Evolutionary conservation across 768 basidiomycete species (phyloP), one percentile per base, ranked within the genome.

Genomic region (Mycena filopes): DNA sequence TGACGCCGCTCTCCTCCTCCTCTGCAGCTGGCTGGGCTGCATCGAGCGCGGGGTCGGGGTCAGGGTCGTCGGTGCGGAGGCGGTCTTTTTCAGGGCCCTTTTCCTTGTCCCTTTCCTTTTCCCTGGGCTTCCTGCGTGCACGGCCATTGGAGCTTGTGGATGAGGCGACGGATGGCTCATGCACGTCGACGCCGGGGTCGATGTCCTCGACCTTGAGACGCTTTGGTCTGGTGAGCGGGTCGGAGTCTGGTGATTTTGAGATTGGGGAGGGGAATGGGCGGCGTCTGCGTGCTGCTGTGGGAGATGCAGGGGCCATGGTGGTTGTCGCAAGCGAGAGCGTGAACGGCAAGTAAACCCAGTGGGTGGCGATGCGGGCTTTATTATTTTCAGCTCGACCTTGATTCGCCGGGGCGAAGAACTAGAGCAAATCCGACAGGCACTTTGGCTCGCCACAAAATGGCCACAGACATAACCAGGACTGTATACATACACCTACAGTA

Each of bases 201-300:
- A 82, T 71, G 55, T 93, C 92, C 75, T 93, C 92, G 66, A 89
- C 87, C 78, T 93, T 93, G 64, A 82, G 80, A 69, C 87, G 89
- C 73, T 90, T 91, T 73, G 79, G 62, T 79, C 79, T 66, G 80
- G 78, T 38, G 72, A 67, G 36, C 76, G 77, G 38, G 81, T 79
- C 68, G 1, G 68, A 69, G 47, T 69, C 68, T 43, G 79, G 61
- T 70, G 72, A 75, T 72, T 75, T 72, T 82, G 79, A 75, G 82
- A 85, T 73, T 80, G 84, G 76, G 80, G 89, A 77, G 78, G 55
- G 55, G 26, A 65, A 59, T 0, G 55, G 63, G 15, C 59, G 48
- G 3, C 63, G 54, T 16, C 63, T 48, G 15, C 63, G 63, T 23
- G 63, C 21, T 29, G 55, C 23, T 4, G 67, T 64, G 15, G 63